Evolutionary conservation across 805 yeast genomes (phyloP).

Genomic region (Candida loeiensis): DNA sequence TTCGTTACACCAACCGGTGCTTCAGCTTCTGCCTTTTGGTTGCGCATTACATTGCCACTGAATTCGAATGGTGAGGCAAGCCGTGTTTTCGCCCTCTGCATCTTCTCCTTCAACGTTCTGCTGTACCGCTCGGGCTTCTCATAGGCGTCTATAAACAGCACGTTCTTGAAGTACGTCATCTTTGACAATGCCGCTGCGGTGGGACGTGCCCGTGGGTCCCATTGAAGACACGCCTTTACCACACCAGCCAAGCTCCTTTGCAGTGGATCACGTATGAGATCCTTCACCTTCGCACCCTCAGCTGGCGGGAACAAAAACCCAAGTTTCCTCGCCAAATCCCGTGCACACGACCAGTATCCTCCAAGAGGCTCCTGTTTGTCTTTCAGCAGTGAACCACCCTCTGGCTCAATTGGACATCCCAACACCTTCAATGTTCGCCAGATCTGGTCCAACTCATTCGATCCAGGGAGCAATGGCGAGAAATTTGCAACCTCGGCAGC

Average conservation of each 20-base stretch:
- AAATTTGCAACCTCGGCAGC: slow-evolving; percentile 71
- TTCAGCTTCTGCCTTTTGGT: neutral
- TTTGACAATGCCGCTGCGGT: slow-evolving; percentile 46
- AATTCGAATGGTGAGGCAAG: neutral
- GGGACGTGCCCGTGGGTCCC: slow-evolving; percentile 76
- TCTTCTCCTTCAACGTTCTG: neutral
- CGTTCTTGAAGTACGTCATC: slow-evolving; percentile 53
- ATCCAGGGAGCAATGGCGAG: slow-evolving; percentile 81
- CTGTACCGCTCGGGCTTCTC: neutral
- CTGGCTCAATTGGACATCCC: slow-evolving; percentile 63
- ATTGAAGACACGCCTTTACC: slow-evolving; percentile 53
- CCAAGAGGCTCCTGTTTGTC: slow-evolving; percentile 45
- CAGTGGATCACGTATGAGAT: slow-evolving; percentile 45
- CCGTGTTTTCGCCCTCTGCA: neutral
- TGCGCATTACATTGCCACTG: neutral
- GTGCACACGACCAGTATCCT: slow-evolving; percentile 72
- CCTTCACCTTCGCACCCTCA: slow-evolving; percentile 47
- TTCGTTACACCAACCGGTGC: neutral
- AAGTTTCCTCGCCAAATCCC: slow-evolving; percentile 45
- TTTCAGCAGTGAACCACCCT: slow-evolving; percentile 9
- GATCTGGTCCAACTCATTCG: slow-evolving; percentile 73
- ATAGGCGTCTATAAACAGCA: slow-evolving; percentile 16
- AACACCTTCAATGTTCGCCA: slow-evolving; percentile 61
- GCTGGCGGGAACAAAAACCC: slow-evolving; percentile 56
- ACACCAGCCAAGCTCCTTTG: slow-evolving; percentile 39